Evolutionary conservation across 306 rosid species (phyloP).

Genomic region (Rubus idaeus): DNA sequence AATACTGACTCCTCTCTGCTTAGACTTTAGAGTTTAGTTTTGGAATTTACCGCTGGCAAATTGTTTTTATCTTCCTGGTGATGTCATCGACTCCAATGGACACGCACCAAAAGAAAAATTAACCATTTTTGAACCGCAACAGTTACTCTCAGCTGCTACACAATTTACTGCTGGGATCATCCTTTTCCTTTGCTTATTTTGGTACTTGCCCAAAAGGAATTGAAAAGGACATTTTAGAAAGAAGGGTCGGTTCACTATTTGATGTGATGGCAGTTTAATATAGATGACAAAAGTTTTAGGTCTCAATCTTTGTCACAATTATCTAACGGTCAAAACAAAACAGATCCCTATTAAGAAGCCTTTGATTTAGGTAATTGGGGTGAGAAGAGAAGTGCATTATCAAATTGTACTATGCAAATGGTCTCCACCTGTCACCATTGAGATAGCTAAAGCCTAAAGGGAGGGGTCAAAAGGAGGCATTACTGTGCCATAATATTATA

Average conservation of each 20-base stretch:
- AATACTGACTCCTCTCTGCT: background rate
- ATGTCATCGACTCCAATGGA: background rate
- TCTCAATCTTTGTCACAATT: background rate
- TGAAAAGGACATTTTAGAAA: background rate
- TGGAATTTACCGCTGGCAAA: background rate
- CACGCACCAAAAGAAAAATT: background rate
- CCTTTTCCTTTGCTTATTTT: background rate
- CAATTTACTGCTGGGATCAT: background rate
- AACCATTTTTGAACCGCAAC: background rate
- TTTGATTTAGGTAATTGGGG: background rate
- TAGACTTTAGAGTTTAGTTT: too few species aligned
- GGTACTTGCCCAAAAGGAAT: background rate
- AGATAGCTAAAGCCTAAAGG: background rate
- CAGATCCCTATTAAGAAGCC: background rate
- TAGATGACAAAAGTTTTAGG: background rate
- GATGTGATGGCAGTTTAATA: background rate
- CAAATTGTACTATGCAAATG: background rate
- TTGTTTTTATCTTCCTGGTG: background rate
- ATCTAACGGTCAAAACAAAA: background rate
- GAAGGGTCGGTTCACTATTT: too few species aligned
- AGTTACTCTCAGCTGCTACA: background rate
- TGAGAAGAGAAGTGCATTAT: background rate
- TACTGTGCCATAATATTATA: background rate
- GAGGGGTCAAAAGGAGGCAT: slow-evolving; percentile 2
- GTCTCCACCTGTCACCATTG: background rate